A percentile compares a stretch with the other conserved stretches of the same genome.
These are phyloP conservation scores for Hordeum pubiflorum DNA, from an alignment of 202 grass and related monocot species.

Conservation along the genomic window DNA sequence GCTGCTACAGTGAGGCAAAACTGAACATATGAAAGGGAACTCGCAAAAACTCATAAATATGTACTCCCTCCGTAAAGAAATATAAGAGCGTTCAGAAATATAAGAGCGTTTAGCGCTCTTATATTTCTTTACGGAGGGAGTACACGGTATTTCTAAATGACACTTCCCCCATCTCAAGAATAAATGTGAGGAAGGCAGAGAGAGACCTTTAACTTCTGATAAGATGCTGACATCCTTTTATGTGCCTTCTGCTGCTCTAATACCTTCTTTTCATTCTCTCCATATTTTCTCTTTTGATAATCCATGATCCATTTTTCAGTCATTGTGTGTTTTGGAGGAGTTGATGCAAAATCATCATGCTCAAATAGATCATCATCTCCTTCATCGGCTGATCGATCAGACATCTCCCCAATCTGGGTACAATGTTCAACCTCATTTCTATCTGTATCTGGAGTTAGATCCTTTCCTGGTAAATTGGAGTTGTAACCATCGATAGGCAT, in stretches of 20 bases:
- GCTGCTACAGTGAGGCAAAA: background rate
- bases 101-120: no score
- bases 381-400: constrained; percentile 58
- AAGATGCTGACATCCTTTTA: constrained; percentile 53
- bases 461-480: constrained; percentile 37
- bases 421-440: constrained; percentile 44
- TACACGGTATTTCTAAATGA: background rate
- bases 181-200: background rate
- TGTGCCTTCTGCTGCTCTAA: constrained; percentile 56
- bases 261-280: constrained; percentile 51
- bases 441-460: constrained; percentile 33
- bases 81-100: no score
- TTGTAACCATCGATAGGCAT: constrained; percentile 50
- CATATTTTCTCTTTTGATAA: constrained; percentile 68
- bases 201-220: constrained; percentile 80
- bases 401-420: constrained; percentile 26
- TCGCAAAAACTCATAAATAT: background rate
- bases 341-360: constrained; percentile 50
- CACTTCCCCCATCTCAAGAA: background rate
- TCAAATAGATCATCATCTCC: constrained; percentile 49
- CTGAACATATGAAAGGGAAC: constrained; percentile 21
- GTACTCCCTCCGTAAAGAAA: no score
- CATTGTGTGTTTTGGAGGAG: constrained; percentile 77
- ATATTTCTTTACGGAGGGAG: no score
- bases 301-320: constrained; percentile 90